Evolutionary conservation across 495 filamentous ascomycete genomes (phyloP).

Genomic region (Saxophila tyrrhenica): DNA sequence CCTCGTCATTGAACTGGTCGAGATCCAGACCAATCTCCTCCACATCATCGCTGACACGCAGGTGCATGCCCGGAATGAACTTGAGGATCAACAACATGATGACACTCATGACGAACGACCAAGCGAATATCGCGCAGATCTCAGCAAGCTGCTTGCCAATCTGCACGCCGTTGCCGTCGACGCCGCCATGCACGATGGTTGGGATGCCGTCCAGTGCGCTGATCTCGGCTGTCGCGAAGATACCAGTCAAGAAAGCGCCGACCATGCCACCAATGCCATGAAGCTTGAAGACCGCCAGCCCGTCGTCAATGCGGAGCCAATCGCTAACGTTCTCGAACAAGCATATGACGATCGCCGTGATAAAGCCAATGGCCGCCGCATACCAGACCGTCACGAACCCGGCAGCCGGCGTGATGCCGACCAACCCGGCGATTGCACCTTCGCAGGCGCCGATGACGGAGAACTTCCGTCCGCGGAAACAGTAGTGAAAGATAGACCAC

Average conservation of each 20-base stretch:
- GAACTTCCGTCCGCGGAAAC: constrained; percentile 41
- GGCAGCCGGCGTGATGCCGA: constrained; percentile 86
- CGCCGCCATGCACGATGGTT: constrained; percentile 70
- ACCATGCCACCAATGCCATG: constrained; percentile 81
- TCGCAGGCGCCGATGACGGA: constrained; percentile 45
- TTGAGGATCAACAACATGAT: constrained; percentile 60
- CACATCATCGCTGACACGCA: constrained; percentile 71
- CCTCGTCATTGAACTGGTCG: not conserved
- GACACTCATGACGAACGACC: constrained; percentile 69
- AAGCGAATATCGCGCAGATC: constrained; percentile 66
- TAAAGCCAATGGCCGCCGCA: constrained; percentile 77
- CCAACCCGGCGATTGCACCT: constrained; percentile 82
- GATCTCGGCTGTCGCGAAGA: constrained; percentile 89
- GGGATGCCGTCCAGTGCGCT: constrained; percentile 71
- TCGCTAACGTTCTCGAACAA: constrained; percentile 97
- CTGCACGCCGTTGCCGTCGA: constrained; percentile 85
- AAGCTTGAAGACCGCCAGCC: constrained; percentile 39
- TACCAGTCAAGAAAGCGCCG: constrained; percentile 77
- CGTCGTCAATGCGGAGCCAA: constrained; percentile 73
- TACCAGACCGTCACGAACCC: constrained; percentile 84
- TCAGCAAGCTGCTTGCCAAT: constrained; percentile 82
- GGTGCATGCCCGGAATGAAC: constrained; percentile 68
- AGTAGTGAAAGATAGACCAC: constrained; percentile 91
- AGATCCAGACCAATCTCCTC: constrained; percentile 81
- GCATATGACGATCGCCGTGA: constrained; percentile 76